Evolutionary conservation across 257 asterid species (phyloP).

Genomic region (Gentiana macrophylla): DNA sequence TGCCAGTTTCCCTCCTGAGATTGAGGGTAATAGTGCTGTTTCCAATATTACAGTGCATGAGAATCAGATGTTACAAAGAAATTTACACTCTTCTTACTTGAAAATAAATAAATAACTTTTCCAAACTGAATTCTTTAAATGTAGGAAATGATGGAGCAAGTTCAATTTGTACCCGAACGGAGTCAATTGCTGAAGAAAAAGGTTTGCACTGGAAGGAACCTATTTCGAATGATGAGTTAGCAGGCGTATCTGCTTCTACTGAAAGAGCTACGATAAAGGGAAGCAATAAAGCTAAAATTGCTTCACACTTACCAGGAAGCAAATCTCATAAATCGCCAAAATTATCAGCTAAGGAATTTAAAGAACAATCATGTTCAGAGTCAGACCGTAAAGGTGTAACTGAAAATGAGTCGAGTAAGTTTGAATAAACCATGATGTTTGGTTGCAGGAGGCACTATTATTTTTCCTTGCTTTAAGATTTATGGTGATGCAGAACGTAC

Average conservation of each 20-base stretch:
- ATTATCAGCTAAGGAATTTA: slow-evolving; percentile 26
- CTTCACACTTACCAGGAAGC: slow-evolving; percentile 26
- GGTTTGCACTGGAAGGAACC: slow-evolving; percentile 18
- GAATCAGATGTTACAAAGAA: slow-evolving; percentile 16
- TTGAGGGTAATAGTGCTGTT: slow-evolving; percentile 17
- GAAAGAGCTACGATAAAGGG: slow-evolving; percentile 29
- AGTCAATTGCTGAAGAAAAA: slow-evolving; percentile 21
- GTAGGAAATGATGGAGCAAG: slow-evolving; percentile 20
- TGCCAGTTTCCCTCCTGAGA: slow-evolving; percentile 15
- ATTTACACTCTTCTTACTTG: slow-evolving; percentile 8
- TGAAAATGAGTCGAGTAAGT: slow-evolving; percentile 43
- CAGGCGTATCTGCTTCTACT: slow-evolving; percentile 22
- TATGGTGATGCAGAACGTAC: slow-evolving; percentile 35
- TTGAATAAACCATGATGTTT: slow-evolving; percentile 1
- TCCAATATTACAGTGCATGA: slow-evolving; percentile 20
- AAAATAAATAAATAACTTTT: slow-evolving; percentile 14
- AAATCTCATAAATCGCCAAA: slow-evolving; percentile 36
- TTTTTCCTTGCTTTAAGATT: slow-evolving; percentile 16
- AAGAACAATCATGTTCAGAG: slow-evolving; percentile 36
- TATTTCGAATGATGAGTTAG: slow-evolving; percentile 19
- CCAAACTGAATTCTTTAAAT: slow-evolving; percentile 20
- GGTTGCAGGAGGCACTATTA: slow-evolving; percentile 2
- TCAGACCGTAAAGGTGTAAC: slow-evolving; percentile 21
- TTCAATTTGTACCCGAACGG: slow-evolving; percentile 16
- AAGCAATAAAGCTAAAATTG: slow-evolving; percentile 28